These are phyloP conservation scores for Lichtheimia ramosa DNA, from an alignment of 371 early-diverging fungal species.

Conservation along the genomic window DNA sequence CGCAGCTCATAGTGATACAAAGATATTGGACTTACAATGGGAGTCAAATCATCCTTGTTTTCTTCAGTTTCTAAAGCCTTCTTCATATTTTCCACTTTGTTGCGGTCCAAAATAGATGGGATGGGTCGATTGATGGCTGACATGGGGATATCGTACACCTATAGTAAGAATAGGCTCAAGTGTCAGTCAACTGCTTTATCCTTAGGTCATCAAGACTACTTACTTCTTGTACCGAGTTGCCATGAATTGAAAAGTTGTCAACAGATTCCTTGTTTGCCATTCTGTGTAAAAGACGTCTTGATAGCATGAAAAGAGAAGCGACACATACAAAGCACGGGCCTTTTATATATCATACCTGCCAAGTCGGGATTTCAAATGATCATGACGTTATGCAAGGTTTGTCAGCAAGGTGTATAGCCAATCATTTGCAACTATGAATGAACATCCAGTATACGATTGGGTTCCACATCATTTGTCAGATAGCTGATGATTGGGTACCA, in stretches of 20 bases:
- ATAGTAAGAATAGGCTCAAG: not conserved
- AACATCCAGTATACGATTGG: too few relatives aligned
- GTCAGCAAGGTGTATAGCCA: slow-evolving; percentile 8
- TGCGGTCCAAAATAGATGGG: slow-evolving; percentile 39
- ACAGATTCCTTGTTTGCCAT: slow-evolving; percentile 14
- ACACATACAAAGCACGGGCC: not conserved
- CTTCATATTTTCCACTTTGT: slow-evolving; percentile 45
- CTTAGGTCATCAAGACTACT: too few relatives aligned
- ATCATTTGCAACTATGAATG: not conserved
- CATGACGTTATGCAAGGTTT: not conserved
- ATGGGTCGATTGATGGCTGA: slow-evolving; percentile 44
- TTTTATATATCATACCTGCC: slow-evolving; percentile 4
- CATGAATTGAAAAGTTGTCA: slow-evolving; percentile 48
- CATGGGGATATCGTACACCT: slow-evolving; percentile 48
- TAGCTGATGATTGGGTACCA: too few relatives aligned
- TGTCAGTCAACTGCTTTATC: too few relatives aligned
- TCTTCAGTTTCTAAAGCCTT: slow-evolving; percentile 22
- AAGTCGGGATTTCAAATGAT: too few relatives aligned
- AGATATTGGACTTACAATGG: slow-evolving; percentile 32
- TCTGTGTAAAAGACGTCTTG: slow-evolving; percentile 5
- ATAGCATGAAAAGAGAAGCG: slow-evolving; percentile 2
- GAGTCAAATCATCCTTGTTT: slow-evolving; percentile 40
- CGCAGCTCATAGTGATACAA: not conserved
- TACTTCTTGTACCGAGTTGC: slow-evolving; percentile 35
- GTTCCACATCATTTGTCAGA: too few relatives aligned